Base-by-base conservation (phyloP, 306 rosid genomes). In the Casuarina equisetifolia region DNA sequence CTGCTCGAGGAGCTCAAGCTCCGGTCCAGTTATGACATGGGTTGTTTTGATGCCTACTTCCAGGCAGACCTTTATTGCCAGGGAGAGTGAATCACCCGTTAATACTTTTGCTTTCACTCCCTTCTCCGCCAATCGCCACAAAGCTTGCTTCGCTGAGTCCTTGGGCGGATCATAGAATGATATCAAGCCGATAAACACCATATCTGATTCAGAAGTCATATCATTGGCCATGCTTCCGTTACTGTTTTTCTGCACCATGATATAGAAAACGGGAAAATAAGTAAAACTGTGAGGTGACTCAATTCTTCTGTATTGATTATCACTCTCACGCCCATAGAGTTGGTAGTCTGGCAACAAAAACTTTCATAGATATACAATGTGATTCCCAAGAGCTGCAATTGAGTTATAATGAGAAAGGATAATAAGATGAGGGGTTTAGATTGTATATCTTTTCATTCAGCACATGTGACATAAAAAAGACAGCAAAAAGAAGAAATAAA, bases 141-240 rank as follows among this genome's bases (percentile, higher is more conserved):
- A 78, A 16, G 97, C 97, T 87, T 90, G 91, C 89, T 90, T 88
- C 49, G 97, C 97, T 0, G 97, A 76, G 82, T 90, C 97, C 86
- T 92, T 92, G 3, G 97, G 96, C 35, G 96, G 97, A 81, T 92
- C 97, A 54, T 83, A 92, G 81, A 92, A 92, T n/a, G 97, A 84
- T 86, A 90, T 77, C 17, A 92, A 74, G 66, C 97, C 97, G 12
- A 92, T 91, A 81, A 92, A 89, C 43, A 85, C 84, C 97, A 92
- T 90, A 84, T 86, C 88, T 46, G 81, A 87, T 87, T 92, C 97
- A 38, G 45, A 68, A 66, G 84, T 79, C 79, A 74, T 86, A 15
- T 76, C 80, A 54, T 69, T 45, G 15, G 48, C 74, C 77, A 20
- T 79, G 55, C 69, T 62, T 75, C 77, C 79, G 0, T 78, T 62